Percentiles rank a stretch among this genome's conserved stretches.
Evolutionary conservation across 2,329 filamentous ascomycete genomes (phyloP).

Genomic region (Chaetomiaceae sp.): DNA sequence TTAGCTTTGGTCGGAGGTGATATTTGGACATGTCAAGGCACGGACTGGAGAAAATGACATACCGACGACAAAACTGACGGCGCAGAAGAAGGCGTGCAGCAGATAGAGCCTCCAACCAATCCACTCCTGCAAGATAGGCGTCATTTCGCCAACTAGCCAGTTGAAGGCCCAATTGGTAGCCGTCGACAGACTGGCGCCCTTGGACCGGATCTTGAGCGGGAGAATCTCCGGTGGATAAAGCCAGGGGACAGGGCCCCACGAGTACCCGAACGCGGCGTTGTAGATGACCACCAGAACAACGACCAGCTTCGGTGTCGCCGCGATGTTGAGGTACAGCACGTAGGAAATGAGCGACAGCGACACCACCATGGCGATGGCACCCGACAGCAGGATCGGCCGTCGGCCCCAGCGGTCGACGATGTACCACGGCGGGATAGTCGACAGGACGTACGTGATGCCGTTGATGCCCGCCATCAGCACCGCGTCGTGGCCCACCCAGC

Average conservation of each 20-base stretch:
- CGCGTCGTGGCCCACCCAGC: conserved; percentile 86
- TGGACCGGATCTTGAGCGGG: conserved; percentile 90
- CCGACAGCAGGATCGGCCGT: conserved; percentile 80
- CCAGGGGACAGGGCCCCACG: conserved; percentile 97
- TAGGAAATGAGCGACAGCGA: conserved; percentile 88
- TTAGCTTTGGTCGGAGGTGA: conserved; percentile 9
- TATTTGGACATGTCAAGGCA: not conserved
- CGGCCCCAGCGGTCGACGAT: conserved; percentile 89
- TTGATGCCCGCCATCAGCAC: conserved; percentile 98
- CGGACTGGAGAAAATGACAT: conserved; percentile 37
- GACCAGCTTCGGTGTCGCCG: conserved; percentile 71
- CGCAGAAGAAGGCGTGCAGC: conserved; percentile 94
- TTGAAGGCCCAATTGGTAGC: conserved; percentile 98
- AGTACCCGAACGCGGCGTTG: conserved; percentile 92
- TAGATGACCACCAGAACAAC: conserved; percentile 97
- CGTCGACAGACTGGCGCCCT: conserved; percentile 92
- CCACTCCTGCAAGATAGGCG: conserved; percentile 82
- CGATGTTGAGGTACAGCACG: conserved; percentile 84
- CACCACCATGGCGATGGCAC: conserved; percentile 82
- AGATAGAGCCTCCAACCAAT: conserved; percentile 94
- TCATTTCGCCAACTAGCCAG: conserved; percentile 93
- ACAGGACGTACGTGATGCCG: conserved; percentile 79
- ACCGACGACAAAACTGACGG: conserved; percentile 93
- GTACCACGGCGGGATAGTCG: conserved; percentile 95
- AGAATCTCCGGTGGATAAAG: conserved; percentile 98